Percentiles rank a stretch among this genome's conserved stretches.
Evolutionary conservation across 148 eudicot genomes (phyloP).

Genomic region (Amaranthus hypochondriacus): DNA sequence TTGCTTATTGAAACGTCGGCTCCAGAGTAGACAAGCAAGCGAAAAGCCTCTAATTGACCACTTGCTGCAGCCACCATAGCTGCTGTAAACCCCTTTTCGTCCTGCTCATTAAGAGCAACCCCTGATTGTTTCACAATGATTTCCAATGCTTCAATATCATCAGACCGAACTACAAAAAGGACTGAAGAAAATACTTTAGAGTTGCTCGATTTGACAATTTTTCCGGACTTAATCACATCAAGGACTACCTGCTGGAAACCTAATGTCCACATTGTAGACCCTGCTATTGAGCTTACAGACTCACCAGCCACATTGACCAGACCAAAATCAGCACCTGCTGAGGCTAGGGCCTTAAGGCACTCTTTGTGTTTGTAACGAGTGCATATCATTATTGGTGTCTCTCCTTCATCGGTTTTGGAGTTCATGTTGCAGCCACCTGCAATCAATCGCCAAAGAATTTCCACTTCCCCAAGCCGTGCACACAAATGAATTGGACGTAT

Average conservation of each 20-base stretch:
- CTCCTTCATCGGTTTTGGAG: conserved; percentile 40
- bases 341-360: conserved; percentile 49
- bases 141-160: conserved; percentile 43
- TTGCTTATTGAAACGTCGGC: conserved; percentile 40
- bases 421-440: conserved; percentile 42
- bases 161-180: conserved; percentile 39
- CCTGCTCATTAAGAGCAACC: conserved; percentile 43
- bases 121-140: conserved; percentile 36
- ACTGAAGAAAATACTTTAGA: conserved; percentile 35
- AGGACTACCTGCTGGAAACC: conserved; percentile 54
- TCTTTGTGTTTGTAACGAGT: conserved; percentile 46
- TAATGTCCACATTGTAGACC: conserved; percentile 41
- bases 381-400: conserved; percentile 58
- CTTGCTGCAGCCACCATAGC: conserved; percentile 50
- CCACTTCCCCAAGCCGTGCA: conserved; percentile 40
- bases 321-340: conserved; percentile 63
- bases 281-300: conserved; percentile 38
- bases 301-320: conserved; percentile 33
- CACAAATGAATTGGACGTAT: conserved; percentile 50
- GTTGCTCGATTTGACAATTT: conserved; percentile 42
- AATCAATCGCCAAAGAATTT: conserved; percentile 37
- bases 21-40: conserved; percentile 46
- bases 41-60: conserved; percentile 56
- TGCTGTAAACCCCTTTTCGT: conserved; percentile 54
- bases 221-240: conserved; percentile 45